Conservation (phyloP, 164 flowering plant species). For the Paratinospora sagittata region DNA sequence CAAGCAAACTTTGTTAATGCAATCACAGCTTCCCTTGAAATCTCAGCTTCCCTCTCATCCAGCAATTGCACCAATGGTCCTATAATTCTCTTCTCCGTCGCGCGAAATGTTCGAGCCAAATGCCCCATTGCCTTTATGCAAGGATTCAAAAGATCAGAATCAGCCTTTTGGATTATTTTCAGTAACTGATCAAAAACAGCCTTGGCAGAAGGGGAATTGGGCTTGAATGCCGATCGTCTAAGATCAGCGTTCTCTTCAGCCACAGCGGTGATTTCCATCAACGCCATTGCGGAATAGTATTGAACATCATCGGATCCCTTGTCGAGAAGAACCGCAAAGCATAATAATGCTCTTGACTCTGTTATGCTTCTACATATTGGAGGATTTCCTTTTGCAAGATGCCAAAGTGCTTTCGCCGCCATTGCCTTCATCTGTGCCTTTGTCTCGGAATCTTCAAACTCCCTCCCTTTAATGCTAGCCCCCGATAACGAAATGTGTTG, state of each 20-base stretch:
- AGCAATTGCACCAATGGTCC: constrained; percentile 64
- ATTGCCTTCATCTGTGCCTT: constrained; percentile 76
- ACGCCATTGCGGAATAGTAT: constrained; percentile 66
- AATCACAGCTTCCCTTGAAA: constrained; percentile 46
- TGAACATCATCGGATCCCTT: constrained; percentile 63
- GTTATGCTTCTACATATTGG: constrained; percentile 62
- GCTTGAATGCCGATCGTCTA: constrained; percentile 73
- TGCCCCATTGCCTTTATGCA: constrained; percentile 54
- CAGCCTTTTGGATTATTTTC: constrained; percentile 38
- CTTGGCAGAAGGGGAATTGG: constrained; percentile 74
- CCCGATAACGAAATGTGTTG: constrained; percentile 30
- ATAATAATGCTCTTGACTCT: constrained; percentile 68
- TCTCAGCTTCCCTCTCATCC: constrained; percentile 61
- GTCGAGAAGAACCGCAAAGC: constrained; percentile 69
- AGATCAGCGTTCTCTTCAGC: constrained; percentile 62
- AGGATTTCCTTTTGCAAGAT: constrained; percentile 45
- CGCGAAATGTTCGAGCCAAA: constrained; percentile 70
- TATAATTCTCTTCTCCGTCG: constrained; percentile 64
- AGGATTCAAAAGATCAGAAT: constrained; percentile 54
- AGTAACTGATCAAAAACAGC: constrained; percentile 77
- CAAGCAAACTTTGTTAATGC: constrained; percentile 66
- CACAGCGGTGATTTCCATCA: constrained; percentile 70
- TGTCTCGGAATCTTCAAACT: constrained; percentile 53
- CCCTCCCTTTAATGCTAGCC: constrained; percentile 63
- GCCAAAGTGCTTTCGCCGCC: constrained; percentile 75